Evolutionary conservation across 106 monocot species (phyloP).

Genomic region (Dendrobium officinale): DNA sequence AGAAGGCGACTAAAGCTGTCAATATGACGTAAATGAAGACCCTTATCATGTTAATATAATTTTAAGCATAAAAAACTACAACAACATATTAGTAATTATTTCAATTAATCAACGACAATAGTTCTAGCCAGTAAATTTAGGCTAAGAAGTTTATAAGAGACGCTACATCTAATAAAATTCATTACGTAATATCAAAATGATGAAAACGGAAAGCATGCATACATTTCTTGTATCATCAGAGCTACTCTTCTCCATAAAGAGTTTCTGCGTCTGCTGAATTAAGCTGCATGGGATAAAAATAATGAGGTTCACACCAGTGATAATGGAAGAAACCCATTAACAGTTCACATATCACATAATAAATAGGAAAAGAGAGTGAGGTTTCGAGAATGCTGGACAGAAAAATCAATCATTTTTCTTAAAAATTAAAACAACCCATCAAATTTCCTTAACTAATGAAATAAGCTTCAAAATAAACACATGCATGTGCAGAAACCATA

Average conservation of each 20-base stretch:
- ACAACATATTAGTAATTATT: neutral
- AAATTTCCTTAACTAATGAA: neutral
- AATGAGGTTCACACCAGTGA: neutral
- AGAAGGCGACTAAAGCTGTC: neutral
- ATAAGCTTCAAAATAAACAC: neutral
- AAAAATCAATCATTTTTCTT: constrained; percentile 1
- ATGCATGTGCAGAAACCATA: neutral
- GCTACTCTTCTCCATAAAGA: constrained; percentile 45
- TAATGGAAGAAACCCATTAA: neutral
- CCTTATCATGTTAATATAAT: neutral
- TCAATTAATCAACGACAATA: neutral
- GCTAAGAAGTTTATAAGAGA: neutral
- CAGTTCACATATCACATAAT: neutral
- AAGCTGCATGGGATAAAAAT: constrained; percentile 53
- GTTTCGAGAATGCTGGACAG: neutral
- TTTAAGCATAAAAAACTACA: constrained; percentile 1
- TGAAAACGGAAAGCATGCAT: constrained; percentile 15
- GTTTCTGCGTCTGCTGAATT: constrained; percentile 71
- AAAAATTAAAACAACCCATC: neutral
- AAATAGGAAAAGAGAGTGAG: neutral
- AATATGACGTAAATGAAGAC: constrained; percentile 1
- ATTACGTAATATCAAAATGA: neutral
- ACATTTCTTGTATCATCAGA: constrained; percentile 65
- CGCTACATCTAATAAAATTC: neutral
- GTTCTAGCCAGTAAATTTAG: neutral